Percentiles rank a stretch among this genome's conserved stretches.
Evolutionary conservation across 1,284 basidiomycete species (phyloP).

Genomic region (Ceratobasidium sp.): DNA sequence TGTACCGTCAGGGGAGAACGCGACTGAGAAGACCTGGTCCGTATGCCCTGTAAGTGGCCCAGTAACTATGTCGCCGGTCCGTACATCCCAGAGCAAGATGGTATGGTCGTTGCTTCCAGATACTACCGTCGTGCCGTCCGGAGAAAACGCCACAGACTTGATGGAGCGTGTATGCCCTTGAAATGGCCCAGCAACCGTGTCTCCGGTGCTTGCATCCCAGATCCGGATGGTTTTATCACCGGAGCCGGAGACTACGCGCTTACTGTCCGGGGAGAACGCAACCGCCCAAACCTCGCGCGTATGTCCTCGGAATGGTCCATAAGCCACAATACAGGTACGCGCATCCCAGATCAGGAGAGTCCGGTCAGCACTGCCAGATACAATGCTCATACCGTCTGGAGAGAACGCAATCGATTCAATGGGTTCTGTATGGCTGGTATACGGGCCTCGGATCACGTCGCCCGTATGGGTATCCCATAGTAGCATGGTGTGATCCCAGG

Average conservation of each 20-base stretch:
- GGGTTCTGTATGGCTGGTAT: not conserved
- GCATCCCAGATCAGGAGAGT: constrained; percentile 32
- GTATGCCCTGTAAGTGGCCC: not conserved
- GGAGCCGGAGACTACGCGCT: not conserved
- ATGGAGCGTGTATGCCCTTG: too few species aligned
- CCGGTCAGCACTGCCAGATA: constrained; percentile 6
- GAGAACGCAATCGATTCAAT: constrained; percentile 23
- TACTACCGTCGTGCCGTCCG: too few species aligned
- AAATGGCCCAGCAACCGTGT: too few species aligned
- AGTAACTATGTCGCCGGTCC: not conserved
- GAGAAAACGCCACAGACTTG: too few species aligned
- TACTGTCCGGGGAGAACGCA: not conserved
- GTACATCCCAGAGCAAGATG: constrained; percentile 28
- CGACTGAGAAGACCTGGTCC: not conserved
- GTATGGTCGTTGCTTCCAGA: too few species aligned
- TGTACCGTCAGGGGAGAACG: constrained; percentile 16
- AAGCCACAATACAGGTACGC: not conserved
- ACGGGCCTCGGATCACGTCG: not conserved
- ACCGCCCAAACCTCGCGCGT: not conserved
- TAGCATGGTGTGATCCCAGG: not conserved
- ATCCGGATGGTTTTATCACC: not conserved
- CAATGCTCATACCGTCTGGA: constrained; percentile 14
- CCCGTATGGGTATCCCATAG: constrained; percentile 6
- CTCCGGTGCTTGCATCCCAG: too few species aligned
- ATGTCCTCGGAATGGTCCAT: not conserved